These are phyloP conservation scores for Castanea sativa DNA, from an alignment of 306 rosid species.

Conservation along the genomic window DNA sequence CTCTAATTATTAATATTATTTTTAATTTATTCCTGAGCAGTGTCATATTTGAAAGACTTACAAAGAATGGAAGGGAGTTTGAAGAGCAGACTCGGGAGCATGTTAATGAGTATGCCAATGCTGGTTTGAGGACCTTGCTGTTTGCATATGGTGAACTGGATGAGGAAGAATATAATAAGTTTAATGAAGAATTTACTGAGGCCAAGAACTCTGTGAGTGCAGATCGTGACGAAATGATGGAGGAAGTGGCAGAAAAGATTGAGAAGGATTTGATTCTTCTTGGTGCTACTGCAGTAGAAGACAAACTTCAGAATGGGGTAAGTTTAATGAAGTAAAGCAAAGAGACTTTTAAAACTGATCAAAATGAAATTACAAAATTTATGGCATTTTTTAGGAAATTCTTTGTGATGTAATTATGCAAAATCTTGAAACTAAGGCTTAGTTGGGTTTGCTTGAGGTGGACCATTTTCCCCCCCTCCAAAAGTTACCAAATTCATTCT, in stretches of 20 bases:
- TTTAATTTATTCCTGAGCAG: conserved; percentile 38
- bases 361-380: neutral
- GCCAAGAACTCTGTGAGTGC: conserved; percentile 83
- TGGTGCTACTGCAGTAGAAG: conserved; percentile 99
- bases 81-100: conserved; percentile 75
- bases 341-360: neutral
- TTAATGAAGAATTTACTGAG: conserved; percentile 53
- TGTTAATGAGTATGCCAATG: conserved; percentile 81
- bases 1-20: conserved; percentile 6
- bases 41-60: conserved; percentile 93
- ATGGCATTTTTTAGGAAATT: neutral
- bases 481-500: neutral
- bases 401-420: neutral
- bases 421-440: conserved; percentile 4
- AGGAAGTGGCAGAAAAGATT: conserved; percentile 56
- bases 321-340: conserved; percentile 19
- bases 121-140: conserved; percentile 93
- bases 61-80: conserved; percentile 70
- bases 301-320: conserved; percentile 97
- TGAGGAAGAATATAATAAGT: conserved; percentile 62
- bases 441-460: neutral
- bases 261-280: conserved; percentile 93
- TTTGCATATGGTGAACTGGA: conserved; percentile 77
- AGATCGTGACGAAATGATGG: conserved; percentile 70
- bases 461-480: neutral